Evolutionary conservation across 208 protist genomes (phyloP), one percentile per base, ranked within the genome.

Genomic region (Acanthamoeba castellanii): DNA sequence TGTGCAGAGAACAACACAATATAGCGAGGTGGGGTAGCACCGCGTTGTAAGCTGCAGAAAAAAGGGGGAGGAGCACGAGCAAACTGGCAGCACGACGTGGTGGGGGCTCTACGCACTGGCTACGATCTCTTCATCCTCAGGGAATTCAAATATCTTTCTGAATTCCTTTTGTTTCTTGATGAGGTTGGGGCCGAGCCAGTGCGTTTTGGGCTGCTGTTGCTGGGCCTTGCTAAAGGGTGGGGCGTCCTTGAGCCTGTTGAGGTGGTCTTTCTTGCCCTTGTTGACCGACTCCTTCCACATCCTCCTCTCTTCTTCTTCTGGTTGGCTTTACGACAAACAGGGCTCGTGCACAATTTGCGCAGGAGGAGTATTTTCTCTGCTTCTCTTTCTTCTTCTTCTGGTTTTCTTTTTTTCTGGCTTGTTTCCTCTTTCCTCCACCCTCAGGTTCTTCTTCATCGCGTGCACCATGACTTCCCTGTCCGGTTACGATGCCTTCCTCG

Each of bases 111-210:
- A 22, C 78, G 52, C 20, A 88, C 78, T 88, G 42, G 78, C 78
- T 7, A 88, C 78, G 9, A 88, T 88, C 78, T 88, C 78, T 59
- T 88, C 78, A 59, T 88, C 78, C 59, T 88, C 78, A 16, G 78
- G 78, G n/a, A 88, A 88, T 18, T 61, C 78, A 59, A 88, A 88
- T 18, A 88, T 14, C 16, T 59, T 50, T 11, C 78, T 50, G 52
- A 88, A 88, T 22, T 88, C 78, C 78, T 88, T 88, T 30, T 88
- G 78, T 27, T 88, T 88, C 47, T 88, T 88, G 42, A 88, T 25
- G 42, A 88, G 47, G 78, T 59, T 88, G 8, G 30, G 78, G 6
- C 78, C 78, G 2, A 52, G 47, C 78, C 78, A 27, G 30, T 78
- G 70, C 30, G 70, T 78, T 45, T 78, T 78, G 70, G 34, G 32